A percentile compares a stretch with the other conserved stretches of the same genome.
phyloP scores from a whole-genome alignment of 164 flowering plant genomes.

The Santalum album region DNA sequence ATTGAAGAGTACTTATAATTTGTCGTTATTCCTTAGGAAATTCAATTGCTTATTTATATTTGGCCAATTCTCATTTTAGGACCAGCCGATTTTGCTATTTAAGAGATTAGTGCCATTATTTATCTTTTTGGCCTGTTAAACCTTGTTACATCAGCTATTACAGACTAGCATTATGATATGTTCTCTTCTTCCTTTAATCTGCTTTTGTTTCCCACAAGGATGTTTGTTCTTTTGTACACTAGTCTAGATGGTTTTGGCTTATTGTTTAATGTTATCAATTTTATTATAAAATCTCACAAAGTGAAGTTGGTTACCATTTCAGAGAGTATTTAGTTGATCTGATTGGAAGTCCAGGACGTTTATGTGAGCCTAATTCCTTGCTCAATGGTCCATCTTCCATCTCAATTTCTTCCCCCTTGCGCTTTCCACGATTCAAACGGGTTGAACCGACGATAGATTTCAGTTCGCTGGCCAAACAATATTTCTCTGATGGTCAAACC shows the following conservation, averaged over 20 bases:
- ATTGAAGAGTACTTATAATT: too few species aligned
- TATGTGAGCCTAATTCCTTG: conserved; percentile 78
- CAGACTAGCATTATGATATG: too few species aligned
- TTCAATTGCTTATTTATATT: too few species aligned
- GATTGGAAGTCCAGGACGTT: conserved; percentile 73
- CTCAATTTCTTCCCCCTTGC: conserved; percentile 85
- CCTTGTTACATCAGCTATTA: too few species aligned
- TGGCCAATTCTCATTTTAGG: too few species aligned
- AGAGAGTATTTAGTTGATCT: conserved; percentile 89
- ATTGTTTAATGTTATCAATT: neutral
- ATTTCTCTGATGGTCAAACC: conserved; percentile 62
- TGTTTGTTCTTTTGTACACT: too few species aligned
- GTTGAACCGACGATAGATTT: conserved; percentile 59
- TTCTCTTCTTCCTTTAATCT: too few species aligned
- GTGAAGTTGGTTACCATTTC: conserved; percentile 18
- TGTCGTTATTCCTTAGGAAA: too few species aligned
- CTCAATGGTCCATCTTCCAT: conserved; percentile 90
- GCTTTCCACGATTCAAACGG: conserved; percentile 61
- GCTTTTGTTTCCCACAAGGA: too few species aligned
- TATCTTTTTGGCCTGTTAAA: too few species aligned
- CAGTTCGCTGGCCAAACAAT: conserved; percentile 75
- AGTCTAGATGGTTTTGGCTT: neutral
- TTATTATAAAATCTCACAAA: conserved; percentile 1
- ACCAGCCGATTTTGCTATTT: too few species aligned
- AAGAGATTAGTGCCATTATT: too few species aligned